A percentile compares a stretch with the other conserved stretches of the same genome.
Conservation (phyloP, 2,329 filamentous ascomycete species). For the Lomentospora prolificans region DNA sequence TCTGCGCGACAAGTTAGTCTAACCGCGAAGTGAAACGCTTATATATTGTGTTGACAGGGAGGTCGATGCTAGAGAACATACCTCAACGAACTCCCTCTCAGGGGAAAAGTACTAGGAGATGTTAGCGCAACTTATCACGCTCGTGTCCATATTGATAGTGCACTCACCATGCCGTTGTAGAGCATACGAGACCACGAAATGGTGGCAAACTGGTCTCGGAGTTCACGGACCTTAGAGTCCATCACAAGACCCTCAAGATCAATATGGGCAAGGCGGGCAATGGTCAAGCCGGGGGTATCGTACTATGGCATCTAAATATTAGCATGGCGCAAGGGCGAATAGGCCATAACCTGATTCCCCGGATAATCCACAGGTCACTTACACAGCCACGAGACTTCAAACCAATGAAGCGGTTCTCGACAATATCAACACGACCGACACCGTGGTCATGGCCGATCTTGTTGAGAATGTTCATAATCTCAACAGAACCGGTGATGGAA, state of each 20-base stretch:
- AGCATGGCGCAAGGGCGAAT: too few species aligned
- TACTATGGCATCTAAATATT: too few species aligned
- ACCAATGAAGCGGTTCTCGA: conserved; percentile 35
- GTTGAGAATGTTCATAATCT: conserved; percentile 57
- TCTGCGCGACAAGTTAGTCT: neutral
- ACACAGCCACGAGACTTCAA: neutral
- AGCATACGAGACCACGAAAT: conserved; percentile 29
- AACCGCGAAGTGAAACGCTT: too few species aligned
- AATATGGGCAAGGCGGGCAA: conserved; percentile 20
- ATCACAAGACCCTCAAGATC: conserved; percentile 49
- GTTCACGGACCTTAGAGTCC: conserved; percentile 41
- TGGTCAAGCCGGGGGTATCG: conserved; percentile 17
- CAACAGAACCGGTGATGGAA: conserved; percentile 51
- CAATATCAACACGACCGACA: conserved; percentile 52
- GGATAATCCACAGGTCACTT: neutral
- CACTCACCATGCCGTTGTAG: conserved; percentile 35
- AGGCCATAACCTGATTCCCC: neutral
- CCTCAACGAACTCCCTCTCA: conserved; percentile 45
- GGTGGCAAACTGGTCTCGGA: conserved; percentile 43
- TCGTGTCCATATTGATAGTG: conserved; percentile 9
- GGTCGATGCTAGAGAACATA: neutral
- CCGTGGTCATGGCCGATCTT: conserved; percentile 54
- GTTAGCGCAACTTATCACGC: conserved; percentile 4
- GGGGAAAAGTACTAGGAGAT: conserved; percentile 39
- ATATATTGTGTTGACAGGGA: conserved; percentile 15